Percentiles rank a stretch among this genome's conserved stretches.
Conservation (phyloP, 2,329 filamentous ascomycete genomes). For the Colletotrichum sp. region DNA sequence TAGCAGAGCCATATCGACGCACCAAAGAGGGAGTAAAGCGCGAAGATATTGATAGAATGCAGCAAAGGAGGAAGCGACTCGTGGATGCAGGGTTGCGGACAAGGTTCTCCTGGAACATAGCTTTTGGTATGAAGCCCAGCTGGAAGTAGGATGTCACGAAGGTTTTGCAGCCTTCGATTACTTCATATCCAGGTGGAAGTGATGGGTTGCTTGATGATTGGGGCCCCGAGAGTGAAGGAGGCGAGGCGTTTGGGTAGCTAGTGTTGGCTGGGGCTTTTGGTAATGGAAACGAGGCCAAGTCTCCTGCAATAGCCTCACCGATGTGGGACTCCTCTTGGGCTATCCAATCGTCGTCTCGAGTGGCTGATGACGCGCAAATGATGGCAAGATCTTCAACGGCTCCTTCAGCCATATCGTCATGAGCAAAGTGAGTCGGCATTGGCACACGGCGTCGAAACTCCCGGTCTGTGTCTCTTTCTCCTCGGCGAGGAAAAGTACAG, state of each 20-base stretch:
- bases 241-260: background rate
- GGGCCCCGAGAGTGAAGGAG: background rate
- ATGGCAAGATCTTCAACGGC: background rate
- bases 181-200: accelerated
- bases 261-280: background rate
- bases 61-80: background rate
- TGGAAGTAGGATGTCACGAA: background rate
- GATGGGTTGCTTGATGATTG: background rate
- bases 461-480: background rate
- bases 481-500: background rate
- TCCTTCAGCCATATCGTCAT: background rate
- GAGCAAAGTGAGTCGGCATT: background rate
- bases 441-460: background rate
- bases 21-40: background rate
- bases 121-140: background rate
- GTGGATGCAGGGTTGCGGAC: background rate
- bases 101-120: background rate
- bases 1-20: background rate
- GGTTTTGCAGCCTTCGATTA: background rate
- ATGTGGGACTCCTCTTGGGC: background rate
- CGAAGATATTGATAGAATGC: background rate
- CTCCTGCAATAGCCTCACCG: background rate
- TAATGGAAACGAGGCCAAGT: background rate
- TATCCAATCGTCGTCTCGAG: background rate
- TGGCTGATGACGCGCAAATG: background rate